Percentiles rank a stretch among this genome's conserved stretches.
These are phyloP conservation scores for Pichia deserticola DNA, from an alignment of 805 yeast genomes.

Conservation along the genomic window DNA sequence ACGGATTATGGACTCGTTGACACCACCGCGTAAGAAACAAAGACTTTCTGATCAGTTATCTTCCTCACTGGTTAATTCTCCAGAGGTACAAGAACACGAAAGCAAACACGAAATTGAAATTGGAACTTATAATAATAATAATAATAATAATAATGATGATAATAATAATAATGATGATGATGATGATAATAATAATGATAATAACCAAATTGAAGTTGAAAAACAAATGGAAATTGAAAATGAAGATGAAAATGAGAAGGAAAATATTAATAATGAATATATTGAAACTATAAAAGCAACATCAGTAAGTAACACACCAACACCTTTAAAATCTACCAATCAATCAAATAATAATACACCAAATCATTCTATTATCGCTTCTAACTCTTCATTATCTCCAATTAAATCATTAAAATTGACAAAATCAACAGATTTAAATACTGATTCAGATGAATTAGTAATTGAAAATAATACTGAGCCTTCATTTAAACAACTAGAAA, in stretches of 20 bases:
- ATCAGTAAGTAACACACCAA: no score
- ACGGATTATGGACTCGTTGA: no score
- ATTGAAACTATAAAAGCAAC: no score
- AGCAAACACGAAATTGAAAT: not conserved
- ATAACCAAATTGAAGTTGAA: not conserved
- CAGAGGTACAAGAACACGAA: not conserved
- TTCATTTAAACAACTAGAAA: not conserved
- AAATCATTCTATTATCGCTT: not conserved
- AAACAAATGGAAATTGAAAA: not conserved
- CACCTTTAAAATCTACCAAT: not conserved
- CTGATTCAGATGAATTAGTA: not conserved
- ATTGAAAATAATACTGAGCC: not conserved
- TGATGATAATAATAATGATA: not conserved
- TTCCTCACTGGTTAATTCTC: slow-evolving; percentile 1
- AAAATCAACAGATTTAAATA: not conserved
- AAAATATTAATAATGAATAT: no score
- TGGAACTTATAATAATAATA: not conserved
- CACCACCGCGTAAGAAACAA: slow-evolving; percentile 6
- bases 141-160: not conserved
- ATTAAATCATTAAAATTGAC: not conserved
- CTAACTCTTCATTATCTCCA: not conserved
- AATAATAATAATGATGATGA: not conserved
- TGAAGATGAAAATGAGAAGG: no score
- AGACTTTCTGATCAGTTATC: not conserved
- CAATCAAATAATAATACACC: not conserved